Evolutionary conservation across 306 rosid species (phyloP).

Genomic region (Acacia crassicarpa): DNA sequence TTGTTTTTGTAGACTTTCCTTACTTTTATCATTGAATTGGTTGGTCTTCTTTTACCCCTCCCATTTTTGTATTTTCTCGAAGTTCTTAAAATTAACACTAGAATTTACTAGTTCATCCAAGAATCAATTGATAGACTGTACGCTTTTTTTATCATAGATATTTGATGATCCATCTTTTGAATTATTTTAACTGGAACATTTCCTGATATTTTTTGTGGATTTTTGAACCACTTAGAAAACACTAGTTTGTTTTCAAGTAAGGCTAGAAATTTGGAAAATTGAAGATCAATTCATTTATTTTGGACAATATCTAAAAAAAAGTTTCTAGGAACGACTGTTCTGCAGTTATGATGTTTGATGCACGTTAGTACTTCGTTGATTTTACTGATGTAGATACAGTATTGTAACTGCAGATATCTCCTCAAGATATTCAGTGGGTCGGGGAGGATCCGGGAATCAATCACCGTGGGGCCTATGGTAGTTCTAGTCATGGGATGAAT

Average conservation of each 20-base stretch:
- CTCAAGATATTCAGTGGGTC: slow-evolving; percentile 91
- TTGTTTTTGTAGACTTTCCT: background rate
- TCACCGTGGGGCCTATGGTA: slow-evolving; percentile 63
- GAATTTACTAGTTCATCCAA: background rate
- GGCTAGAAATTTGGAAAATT: background rate
- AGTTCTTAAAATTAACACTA: background rate
- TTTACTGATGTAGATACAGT: slow-evolving; percentile 44
- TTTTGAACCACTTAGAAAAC: slow-evolving; percentile 14
- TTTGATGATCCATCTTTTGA: slow-evolving; percentile 3
- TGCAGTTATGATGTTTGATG: slow-evolving; percentile 25
- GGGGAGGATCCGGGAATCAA: slow-evolving; percentile 86
- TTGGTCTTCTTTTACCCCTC: background rate
- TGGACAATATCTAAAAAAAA: slow-evolving; percentile 7
- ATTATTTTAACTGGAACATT: slow-evolving; percentile 12
- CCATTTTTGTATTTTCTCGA: background rate
- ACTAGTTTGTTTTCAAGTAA: background rate
- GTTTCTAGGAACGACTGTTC: slow-evolving; percentile 13
- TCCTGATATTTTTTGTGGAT: slow-evolving; percentile 1
- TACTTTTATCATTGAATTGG: background rate
- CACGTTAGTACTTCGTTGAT: slow-evolving; percentile 25
- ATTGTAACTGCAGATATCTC: slow-evolving; percentile 70
- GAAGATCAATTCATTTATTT: slow-evolving; percentile 5
- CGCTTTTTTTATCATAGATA: background rate
- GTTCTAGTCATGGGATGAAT: slow-evolving; percentile 73
- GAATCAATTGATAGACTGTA: background rate